Evolutionary conservation across 2,329 filamentous ascomycete genomes (phyloP).

Genomic region (Epichloe scottii): DNA sequence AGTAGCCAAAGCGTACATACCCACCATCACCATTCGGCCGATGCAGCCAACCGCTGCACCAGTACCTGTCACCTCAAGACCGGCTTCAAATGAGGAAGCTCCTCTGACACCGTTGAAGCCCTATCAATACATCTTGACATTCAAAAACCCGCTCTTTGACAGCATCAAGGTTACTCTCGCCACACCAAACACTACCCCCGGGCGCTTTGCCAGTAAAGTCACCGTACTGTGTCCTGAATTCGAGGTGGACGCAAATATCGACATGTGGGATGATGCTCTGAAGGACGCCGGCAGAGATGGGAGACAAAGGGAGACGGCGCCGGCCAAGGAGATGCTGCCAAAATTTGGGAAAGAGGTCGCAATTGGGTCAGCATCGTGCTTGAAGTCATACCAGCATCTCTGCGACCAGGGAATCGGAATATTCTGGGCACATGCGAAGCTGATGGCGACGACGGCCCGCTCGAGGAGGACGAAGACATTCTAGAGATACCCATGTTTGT

Average conservation of each 20-base stretch:
- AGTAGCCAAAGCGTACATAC: constrained; percentile 79
- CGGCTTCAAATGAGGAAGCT: constrained; percentile 17
- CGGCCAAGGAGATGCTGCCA: constrained; percentile 65
- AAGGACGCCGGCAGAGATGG: constrained; percentile 35
- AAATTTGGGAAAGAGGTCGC: constrained; percentile 87
- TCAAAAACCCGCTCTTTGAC: constrained; percentile 92
- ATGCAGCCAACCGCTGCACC: constrained; percentile 30
- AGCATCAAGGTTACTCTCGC: constrained; percentile 76
- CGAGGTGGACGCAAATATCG: constrained; percentile 85
- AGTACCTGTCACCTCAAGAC: constrained; percentile 23
- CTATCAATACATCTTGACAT: constrained; percentile 73
- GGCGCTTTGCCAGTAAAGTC: constrained; percentile 63
- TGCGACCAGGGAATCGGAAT: constrained; percentile 27
- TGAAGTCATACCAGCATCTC: constrained; percentile 63
- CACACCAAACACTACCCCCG: constrained; percentile 67
- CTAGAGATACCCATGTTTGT: constrained; percentile 93
- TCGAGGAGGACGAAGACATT: constrained; percentile 48
- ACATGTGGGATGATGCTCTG: constrained; percentile 77
- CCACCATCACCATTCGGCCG: constrained; percentile 62
- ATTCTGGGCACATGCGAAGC: constrained; percentile 19
- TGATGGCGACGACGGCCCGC: constrained; percentile 30
- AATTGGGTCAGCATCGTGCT: constrained; percentile 95
- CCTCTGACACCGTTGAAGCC: constrained; percentile 44
- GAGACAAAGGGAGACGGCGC: constrained; percentile 26
- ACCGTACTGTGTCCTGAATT: constrained; percentile 93